phyloP scores from a whole-genome alignment of 2,329 filamentous ascomycete genomes.

The Ophiocordyceps camponoti-saundersi region DNA sequence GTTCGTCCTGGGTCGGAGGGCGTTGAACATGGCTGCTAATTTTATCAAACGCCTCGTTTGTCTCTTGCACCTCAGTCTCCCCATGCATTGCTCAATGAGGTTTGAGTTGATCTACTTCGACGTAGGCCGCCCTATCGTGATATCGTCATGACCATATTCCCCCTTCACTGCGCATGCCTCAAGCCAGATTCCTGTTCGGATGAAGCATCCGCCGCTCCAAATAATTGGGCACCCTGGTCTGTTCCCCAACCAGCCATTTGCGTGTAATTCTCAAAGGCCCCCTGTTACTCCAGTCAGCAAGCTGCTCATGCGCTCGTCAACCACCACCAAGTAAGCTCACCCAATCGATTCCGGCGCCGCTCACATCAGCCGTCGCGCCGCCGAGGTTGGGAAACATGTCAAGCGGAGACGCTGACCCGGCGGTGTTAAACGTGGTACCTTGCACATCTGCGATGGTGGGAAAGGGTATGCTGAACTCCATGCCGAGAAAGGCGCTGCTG shows the following conservation, averaged over 20 bases:
- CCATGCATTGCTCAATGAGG: not conserved
- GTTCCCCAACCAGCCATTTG: slow-evolving; percentile 34
- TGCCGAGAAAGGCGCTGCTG: slow-evolving; percentile 21
- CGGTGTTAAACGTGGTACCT: slow-evolving; percentile 12
- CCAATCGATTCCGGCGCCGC: slow-evolving; percentile 37
- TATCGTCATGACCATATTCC: not conserved
- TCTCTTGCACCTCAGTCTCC: no score
- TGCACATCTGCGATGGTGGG: slow-evolving; percentile 14
- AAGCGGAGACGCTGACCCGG: slow-evolving; percentile 24
- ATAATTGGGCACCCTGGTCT: slow-evolving; percentile 35
- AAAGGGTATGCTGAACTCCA: slow-evolving; percentile 23
- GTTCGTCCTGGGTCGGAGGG: no score
- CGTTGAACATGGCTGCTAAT: no score
- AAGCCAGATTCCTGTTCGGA: slow-evolving; percentile 9
- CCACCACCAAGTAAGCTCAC: slow-evolving; percentile 18
- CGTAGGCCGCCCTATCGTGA: not conserved
- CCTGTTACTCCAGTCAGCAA: slow-evolving; percentile 19
- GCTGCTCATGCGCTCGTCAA: not conserved
- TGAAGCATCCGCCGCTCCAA: slow-evolving; percentile 15
- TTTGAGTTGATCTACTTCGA: not conserved
- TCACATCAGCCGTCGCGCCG: slow-evolving; percentile 22
- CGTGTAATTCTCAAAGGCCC: slow-evolving; percentile 38
- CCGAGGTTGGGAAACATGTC: slow-evolving; percentile 33
- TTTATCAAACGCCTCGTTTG: no score
- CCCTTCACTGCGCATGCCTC: slow-evolving; percentile 6